Percentiles rank a stretch among this genome's conserved stretches.
phyloP scores from a whole-genome alignment of 352 stramenopile species.

The Plasmopara muralis region DNA sequence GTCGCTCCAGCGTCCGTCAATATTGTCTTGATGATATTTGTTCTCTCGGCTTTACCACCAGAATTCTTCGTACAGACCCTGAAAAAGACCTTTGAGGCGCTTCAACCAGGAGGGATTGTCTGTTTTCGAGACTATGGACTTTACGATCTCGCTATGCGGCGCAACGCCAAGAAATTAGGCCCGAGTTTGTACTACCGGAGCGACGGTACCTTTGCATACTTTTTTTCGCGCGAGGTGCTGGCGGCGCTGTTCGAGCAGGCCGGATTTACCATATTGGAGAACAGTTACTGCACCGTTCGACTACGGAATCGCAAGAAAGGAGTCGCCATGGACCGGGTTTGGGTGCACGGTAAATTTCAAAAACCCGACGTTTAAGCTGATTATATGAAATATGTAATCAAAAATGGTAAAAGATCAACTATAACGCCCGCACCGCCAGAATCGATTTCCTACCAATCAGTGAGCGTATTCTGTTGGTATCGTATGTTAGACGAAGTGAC shows the following conservation, averaged over 20 bases:
- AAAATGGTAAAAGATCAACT: no score
- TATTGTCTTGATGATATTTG: conserved; percentile 79
- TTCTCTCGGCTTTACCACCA: conserved; percentile 69
- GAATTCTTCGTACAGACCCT: conserved; percentile 42
- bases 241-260: conserved; percentile 36
- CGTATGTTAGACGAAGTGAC: no score
- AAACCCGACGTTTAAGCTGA: conserved; percentile 17
- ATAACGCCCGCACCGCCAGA: no score
- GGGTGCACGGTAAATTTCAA: conserved; percentile 66
- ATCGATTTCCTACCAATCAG: no score
- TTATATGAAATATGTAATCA: no score
- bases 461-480: no score
- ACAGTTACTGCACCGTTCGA: conserved; percentile 71
- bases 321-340: conserved; percentile 73
- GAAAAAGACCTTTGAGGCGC: conserved; percentile 42
- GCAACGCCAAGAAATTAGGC: conserved; percentile 59
- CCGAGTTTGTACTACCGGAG: conserved; percentile 64
- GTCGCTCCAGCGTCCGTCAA: conserved; percentile 52
- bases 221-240: conserved; percentile 65
- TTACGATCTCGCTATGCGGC: conserved; percentile 83
- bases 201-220: conserved; percentile 61
- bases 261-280: conserved; percentile 48
- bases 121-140: conserved; percentile 86
- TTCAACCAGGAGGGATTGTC: conserved; percentile 60
- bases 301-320: conserved; percentile 66